Evolutionary conservation across 192 early-diverging fungal species (phyloP).

Genomic region (Chytriomyces confervae): DNA sequence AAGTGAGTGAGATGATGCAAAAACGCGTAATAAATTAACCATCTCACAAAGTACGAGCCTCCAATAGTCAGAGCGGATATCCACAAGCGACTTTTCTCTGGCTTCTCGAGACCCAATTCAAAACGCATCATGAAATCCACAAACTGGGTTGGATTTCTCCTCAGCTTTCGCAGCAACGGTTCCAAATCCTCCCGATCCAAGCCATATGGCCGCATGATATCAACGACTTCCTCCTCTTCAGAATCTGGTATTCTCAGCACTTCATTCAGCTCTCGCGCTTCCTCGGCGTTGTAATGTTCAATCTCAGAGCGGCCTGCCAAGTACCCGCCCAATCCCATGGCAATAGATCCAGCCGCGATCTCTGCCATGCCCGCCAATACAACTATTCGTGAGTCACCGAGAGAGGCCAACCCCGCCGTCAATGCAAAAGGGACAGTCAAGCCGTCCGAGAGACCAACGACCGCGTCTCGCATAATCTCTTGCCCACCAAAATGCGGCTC

Average conservation of each 20-base stretch:
- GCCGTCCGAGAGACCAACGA: conserved; percentile 43
- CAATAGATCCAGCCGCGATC: conserved; percentile 60
- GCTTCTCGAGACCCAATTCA: conserved; percentile 65
- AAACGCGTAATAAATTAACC: too few species aligned
- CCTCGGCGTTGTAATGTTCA: conserved; percentile 68
- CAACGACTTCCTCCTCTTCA: conserved; percentile 66
- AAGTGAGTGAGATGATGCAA: too few species aligned
- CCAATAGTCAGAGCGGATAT: conserved; percentile 67
- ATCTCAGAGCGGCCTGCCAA: conserved; percentile 62
- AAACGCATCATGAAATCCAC: conserved; percentile 79
- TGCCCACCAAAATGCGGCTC: conserved; percentile 42
- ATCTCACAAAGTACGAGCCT: conserved; percentile 61
- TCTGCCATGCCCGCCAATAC: conserved; percentile 63
- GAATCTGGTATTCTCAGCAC: conserved; percentile 54
- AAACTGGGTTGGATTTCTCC: conserved; percentile 56
- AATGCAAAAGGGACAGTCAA: conserved; percentile 66
- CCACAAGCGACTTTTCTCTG: conserved; percentile 59
- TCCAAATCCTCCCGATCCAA: conserved; percentile 51
- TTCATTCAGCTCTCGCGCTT: conserved; percentile 56
- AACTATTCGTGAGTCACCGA: conserved; percentile 58
- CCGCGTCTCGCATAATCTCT: conserved; percentile 30
- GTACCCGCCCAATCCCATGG: conserved; percentile 69
- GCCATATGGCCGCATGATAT: conserved; percentile 70
- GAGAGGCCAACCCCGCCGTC: conserved; percentile 63
- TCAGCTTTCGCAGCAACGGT: conserved; percentile 59